A percentile compares a stretch with the other conserved stretches of the same genome.
Conservation (phyloP, 768 basidiomycete species). For the Amanita subjunquillea region DNA sequence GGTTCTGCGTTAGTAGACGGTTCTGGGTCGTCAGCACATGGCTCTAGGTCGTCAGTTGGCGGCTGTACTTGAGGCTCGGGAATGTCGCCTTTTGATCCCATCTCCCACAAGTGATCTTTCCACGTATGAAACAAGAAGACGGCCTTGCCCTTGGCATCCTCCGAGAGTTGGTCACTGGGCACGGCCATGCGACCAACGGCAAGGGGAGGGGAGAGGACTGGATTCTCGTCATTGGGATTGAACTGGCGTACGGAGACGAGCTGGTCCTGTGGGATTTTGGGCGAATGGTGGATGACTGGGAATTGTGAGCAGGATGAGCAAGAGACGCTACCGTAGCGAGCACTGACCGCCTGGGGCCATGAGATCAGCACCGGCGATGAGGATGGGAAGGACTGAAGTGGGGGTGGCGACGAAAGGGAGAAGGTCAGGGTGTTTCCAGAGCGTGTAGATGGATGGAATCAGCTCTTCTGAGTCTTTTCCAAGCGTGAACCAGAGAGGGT, state of each 20-base stretch:
- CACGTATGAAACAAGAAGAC: constrained; percentile 64
- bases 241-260: constrained; percentile 57
- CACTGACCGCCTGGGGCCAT: constrained; percentile 79
- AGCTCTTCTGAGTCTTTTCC: constrained; percentile 60
- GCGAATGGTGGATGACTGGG: constrained; percentile 50
- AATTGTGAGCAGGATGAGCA: constrained; percentile 6
- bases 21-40: too few relatives aligned
- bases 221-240: constrained; percentile 19
- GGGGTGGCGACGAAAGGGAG: constrained; percentile 69
- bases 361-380: constrained; percentile 75
- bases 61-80: constrained; percentile 22
- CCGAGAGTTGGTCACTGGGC: constrained; percentile 32
- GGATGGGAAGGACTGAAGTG: constrained; percentile 54
- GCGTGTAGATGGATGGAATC: constrained; percentile 73
- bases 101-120: constrained; percentile 67
- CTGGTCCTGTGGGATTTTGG: constrained; percentile 30
- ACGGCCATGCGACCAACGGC: constrained; percentile 69
- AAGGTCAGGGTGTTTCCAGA: constrained; percentile 55
- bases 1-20: too few relatives aligned
- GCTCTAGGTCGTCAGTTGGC: too few relatives aligned
- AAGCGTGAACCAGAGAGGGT: constrained; percentile 72
- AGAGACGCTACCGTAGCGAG: neutral
- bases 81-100: constrained; percentile 53
- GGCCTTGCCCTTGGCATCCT: constrained; percentile 62
- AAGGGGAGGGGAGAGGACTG: constrained; percentile 45